Evolutionary conservation across 176 grass and related monocot species (phyloP), one percentile per base, ranked within the genome.

Genomic region (Cenchrus americanus): DNA sequence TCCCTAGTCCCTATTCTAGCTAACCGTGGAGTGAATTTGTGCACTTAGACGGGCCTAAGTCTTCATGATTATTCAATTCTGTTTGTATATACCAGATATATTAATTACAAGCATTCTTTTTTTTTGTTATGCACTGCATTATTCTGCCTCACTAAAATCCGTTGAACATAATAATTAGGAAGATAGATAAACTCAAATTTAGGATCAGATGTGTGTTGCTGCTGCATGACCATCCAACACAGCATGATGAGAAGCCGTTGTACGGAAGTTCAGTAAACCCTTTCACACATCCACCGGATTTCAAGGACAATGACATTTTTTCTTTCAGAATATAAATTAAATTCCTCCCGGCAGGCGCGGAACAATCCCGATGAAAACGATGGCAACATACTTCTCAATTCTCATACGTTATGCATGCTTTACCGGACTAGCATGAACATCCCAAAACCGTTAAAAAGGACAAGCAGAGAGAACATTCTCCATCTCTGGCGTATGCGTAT

Each of bases 281-380:
- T 68, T 77, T 68, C 0, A 30, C 26, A 40, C 60, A 30, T 65
- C 52, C 7, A 74, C 66, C 30, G 30, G 30, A 44, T 42, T 69
- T 67, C 11, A 42, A 23, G 69, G 52, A 85, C 44, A 62, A 47
- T 49, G 80, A 72, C 65, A 62, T 69, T 37, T 3, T 37, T 37
- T 62, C 52, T 61, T 85, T 46, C 6, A 37, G 1, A 76, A 46
- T n/a, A 71, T 41, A 48, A 75, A 34, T 76, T 30, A 68, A 68
- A 18, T 76, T 23, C 13, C 2, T 15, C 61, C 0, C 23, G 87
- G 77, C 65, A 65, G 62, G 34, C 32, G 47, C 64, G 69, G 15
- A 81, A 77, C 69, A 76, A 10, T 63, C 63, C 19, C 2, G 19
- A 77, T 17, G 69, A 85, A 73, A 81, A 71, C 44, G 54, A 86